Conservation (phyloP, 805 yeast genomes). For the Danielia reshetovae region DNA sequence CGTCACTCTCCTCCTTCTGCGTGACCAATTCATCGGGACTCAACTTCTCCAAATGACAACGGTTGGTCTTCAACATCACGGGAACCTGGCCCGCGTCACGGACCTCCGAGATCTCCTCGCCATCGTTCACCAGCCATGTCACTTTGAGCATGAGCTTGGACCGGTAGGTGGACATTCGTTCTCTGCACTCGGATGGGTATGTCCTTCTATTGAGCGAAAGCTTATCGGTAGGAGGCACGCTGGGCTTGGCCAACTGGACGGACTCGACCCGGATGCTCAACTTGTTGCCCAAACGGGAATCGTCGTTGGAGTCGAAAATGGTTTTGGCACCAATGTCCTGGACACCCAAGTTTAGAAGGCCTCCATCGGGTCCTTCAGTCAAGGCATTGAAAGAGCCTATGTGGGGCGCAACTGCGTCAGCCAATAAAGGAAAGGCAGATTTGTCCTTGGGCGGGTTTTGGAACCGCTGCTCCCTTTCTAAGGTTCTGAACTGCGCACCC, state of each 20-base stretch:
- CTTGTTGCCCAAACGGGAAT: conserved; percentile 77
- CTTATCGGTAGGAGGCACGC: conserved; percentile 67
- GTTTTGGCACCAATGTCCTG: conserved; percentile 85
- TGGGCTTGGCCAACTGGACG: conserved; percentile 82
- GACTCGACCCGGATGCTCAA: conserved; percentile 79
- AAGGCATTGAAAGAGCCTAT: conserved; percentile 94
- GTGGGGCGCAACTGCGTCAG: conserved; percentile 92
- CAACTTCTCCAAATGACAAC: conserved; percentile 84
- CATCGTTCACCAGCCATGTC: conserved; percentile 84
- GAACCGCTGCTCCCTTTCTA: conserved; percentile 84
- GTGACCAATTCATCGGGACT: conserved; percentile 79
- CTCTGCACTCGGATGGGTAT: conserved; percentile 81
- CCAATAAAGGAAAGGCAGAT: conserved; percentile 73
- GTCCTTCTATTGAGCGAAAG: conserved; percentile 73
- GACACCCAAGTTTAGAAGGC: conserved; percentile 78
- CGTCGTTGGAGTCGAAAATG: conserved; percentile 75
- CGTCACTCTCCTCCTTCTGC: conserved; percentile 87
- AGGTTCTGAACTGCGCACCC: conserved; percentile 68
- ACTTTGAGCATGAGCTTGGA: conserved; percentile 76
- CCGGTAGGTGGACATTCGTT: conserved; percentile 78
- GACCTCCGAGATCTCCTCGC: conserved; percentile 72
- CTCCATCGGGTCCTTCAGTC: conserved; percentile 84
- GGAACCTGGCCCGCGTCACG: conserved; percentile 93
- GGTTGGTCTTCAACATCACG: conserved; percentile 82
- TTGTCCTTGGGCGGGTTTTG: conserved; percentile 86